Base-by-base conservation (phyloP, 352 stramenopile genomes). In the Phytophthora pini region DNA sequence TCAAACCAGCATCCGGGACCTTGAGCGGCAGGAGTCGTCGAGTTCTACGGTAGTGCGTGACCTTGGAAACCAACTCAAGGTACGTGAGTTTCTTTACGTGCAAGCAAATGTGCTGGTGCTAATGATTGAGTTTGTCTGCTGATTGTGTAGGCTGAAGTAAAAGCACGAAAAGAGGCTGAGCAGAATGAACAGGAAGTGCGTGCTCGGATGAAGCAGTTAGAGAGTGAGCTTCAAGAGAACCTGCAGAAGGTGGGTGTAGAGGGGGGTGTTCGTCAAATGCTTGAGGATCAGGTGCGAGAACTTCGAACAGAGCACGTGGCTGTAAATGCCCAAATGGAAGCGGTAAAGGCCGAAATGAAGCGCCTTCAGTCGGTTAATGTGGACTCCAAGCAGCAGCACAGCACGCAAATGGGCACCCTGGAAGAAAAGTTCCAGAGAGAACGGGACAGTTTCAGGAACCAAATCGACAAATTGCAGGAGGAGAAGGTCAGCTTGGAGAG, bases 251-350 rank as follows among this genome's bases (percentile, higher is more conserved):
- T 84, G 17, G 84, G 77, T 29, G 80, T 91, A 8, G 74, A 90
- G 53, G 71, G 17, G 64, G 82, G 80, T n/a, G 72, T 93, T 56
- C 77, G 86, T 0, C 73, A 92, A 55, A 87, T 91, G 72, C 68
- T 93, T 1, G 82, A 94, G 53, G 77, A 68, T 17, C 87, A 94
- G 70, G 76, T 84, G 31, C 76, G 81, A 8, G 84, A 94, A 61
- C 66, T 93, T 20, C 79, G 84, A 10, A 91, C 74, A 47, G 87
- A 94, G 45, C 82, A 88, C 47, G 69, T 91, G 22, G 87, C 87
- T 49, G 82, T 89, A n/a, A 92, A 92, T 61, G 87, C 87, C 22
- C 84, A 94, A 32, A 82, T 90, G 61, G 79, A 94, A 65, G 87
- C 87, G 36, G 70, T 92, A 1, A 82, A 87, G 41, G 71, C 80